Base-by-base conservation (phyloP, 2,329 filamentous ascomycete species). In the Aspergillus viridinutans region DNA sequence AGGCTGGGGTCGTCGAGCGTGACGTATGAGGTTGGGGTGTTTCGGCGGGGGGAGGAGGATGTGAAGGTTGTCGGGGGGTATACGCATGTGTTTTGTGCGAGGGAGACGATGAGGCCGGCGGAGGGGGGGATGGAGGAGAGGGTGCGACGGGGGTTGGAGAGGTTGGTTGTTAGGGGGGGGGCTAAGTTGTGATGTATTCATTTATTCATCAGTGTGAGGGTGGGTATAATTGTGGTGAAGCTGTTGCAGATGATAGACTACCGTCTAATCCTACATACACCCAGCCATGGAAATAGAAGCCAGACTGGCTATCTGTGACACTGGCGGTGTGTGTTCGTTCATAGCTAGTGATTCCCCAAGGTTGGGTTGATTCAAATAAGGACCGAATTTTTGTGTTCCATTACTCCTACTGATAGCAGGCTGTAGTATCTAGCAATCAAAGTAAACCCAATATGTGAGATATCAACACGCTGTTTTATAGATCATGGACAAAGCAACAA, bases 61-160 rank as follows among this genome's bases (percentile, higher is more conserved):
- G 90, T 94, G 9, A 90, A 89, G 69, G 90, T 91, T 10, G 91
- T 96, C 0, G 92, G 92, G 1, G 88, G 89, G 65, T 92, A 94
- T 69, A 83, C 91, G 14, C 92, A 96, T 71, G 90, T 96, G 10
- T 96, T 93, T 76, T 89, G 95, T n/a, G 85, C 92, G 58, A 82
- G 90, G 52, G 81, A 81, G 40, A 88, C 84, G 17, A 85, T 87
- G 62, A 83, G 86, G 58, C 90, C 90, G n/a, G 82, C 80, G 25
- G 73, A 78, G 25, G 90, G 87, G 28, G 81, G 74, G 17, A 76
- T 78, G 74, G 70, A 72, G 58, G 63, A 57, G 50, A 59, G 57
- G 48, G 69, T 76, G 52, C 62, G 84, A 26, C 69, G 69, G 38
- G 87, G 85, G 1, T 74, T 90, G 55, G 78, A 84, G 70, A 82